Base-by-base conservation (phyloP, 192 early-diverging fungal species). In the Entomortierella beljakovae region DNA sequence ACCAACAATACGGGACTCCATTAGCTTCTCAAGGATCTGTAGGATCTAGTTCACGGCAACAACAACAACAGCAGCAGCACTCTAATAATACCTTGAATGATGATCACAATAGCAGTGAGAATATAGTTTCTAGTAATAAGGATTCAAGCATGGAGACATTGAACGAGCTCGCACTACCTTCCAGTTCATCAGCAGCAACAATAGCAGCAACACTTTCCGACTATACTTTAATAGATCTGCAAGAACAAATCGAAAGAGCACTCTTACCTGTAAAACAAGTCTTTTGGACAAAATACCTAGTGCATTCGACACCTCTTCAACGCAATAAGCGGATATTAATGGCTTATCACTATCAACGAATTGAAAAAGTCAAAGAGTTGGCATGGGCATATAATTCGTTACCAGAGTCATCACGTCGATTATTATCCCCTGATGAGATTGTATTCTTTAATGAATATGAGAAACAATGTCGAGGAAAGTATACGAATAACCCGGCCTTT, bases 241-340 rank as follows among this genome's bases (percentile, higher is more conserved):
- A 52, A 33, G 59, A 25, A 15, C 70, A 48, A 57, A 80, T 31
- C 6, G 65, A 58, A 3, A 49, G 50, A 42, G 71, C 66, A 15
- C 54, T 37, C 16, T 50, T 37, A 32, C 40, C 68, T 11, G 18
- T 86, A 23, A 69, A 82, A 10, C 57, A 80, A 15, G 28, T 91
- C 6, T 70, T 91, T 56, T 64, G 67, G 67, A 79, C 75, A 51
- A 79, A 79, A 25, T 79, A 79, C 29, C 31, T 68, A 15, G 81
- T 93, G 55, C 85, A 91, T 54, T 81, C 89, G 51, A 71, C 83
- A 20, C 80, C 87, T 5, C 74, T 95, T 28, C 84, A 86, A 35
- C 88, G 95, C 35, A 95, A 96, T 85, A 97, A 96, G 60, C 92
- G 94, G 8, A 89, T 92, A n/a, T 83, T 98, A 6, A 88, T 97